phyloP scores from a whole-genome alignment of 129 eudicot species.

The Solidago caesia region DNA sequence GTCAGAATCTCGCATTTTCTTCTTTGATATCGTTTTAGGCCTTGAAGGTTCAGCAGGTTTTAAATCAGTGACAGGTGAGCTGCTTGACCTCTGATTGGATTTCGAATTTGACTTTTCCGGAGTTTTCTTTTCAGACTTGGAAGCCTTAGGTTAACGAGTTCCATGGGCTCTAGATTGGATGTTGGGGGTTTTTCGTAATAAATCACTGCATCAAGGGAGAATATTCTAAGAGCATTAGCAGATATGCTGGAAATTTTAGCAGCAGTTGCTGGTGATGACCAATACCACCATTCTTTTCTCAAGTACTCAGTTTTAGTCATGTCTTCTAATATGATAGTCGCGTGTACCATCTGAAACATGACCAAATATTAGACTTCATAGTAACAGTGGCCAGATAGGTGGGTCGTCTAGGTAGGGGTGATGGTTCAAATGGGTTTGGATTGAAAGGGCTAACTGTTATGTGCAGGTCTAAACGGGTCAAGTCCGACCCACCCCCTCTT shows the following conservation, averaged over 20 bases:
- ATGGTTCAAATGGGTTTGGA: too few species aligned
- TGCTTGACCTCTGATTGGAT: conserved; percentile 29
- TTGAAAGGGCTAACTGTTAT: too few species aligned
- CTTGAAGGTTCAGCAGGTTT: conserved; percentile 30
- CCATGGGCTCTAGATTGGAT: conserved; percentile 24
- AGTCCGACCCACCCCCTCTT: too few species aligned
- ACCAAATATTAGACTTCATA: background rate
- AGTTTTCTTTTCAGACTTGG: conserved; percentile 36
- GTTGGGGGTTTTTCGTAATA: conserved; percentile 41
- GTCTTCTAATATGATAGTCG: conserved; percentile 60
- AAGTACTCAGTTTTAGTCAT: conserved; percentile 59
- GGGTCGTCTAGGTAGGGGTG: too few species aligned
- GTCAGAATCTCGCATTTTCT: conserved; percentile 33
- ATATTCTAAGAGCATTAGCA: conserved; percentile 62
- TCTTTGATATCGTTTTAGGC: conserved; percentile 43
- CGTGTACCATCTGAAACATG: conserved; percentile 66
- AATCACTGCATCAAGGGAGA: conserved; percentile 66
- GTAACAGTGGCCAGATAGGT: too few species aligned
- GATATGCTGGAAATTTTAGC: conserved; percentile 61
- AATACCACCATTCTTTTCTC: conserved; percentile 57
- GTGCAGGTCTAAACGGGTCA: too few species aligned
- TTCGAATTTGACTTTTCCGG: conserved; percentile 33
- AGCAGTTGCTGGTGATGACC: conserved; percentile 77
- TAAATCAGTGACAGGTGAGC: conserved; percentile 31
- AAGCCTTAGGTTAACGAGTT: conserved; percentile 26